These are phyloP conservation scores for Solanum virginianum DNA, from an alignment of 257 asterid species.

Conservation along the genomic window DNA sequence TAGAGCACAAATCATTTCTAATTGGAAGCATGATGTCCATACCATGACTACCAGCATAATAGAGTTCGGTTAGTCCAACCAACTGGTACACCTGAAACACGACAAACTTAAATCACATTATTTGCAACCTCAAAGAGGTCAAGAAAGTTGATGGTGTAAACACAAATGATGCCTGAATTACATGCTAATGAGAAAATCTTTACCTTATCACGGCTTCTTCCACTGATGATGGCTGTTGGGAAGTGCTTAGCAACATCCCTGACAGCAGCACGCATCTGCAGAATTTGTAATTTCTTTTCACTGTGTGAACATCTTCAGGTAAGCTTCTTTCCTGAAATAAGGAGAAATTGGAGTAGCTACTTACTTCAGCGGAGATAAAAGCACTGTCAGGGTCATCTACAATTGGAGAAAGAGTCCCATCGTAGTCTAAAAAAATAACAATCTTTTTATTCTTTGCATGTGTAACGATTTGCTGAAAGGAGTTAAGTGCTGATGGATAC, in stretches of 20 bases:
- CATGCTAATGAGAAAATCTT: background rate
- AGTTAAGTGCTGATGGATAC: background rate
- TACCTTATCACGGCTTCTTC: slow-evolving; percentile 17
- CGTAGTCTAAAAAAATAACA: slow-evolving; percentile 11
- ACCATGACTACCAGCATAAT: slow-evolving; percentile 18
- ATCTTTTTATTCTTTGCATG: slow-evolving; percentile 1
- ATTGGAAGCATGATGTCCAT: slow-evolving; percentile 13
- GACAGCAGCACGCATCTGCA: slow-evolving; percentile 15
- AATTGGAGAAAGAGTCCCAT: slow-evolving; percentile 13
- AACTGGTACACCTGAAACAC: slow-evolving; percentile 11
- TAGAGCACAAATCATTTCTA: background rate
- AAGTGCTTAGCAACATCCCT: slow-evolving; percentile 4
- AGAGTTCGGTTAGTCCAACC: slow-evolving; percentile 11
- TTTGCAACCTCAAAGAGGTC: background rate
- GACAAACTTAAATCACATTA: background rate
- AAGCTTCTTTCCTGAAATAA: background rate
- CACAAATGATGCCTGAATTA: background rate
- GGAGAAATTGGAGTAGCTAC: background rate
- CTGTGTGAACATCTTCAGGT: background rate
- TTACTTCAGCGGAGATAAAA: slow-evolving; percentile 10
- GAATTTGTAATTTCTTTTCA: background rate
- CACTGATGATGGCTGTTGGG: slow-evolving; percentile 15
- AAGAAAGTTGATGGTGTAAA: background rate
- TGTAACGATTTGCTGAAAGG: slow-evolving; percentile 3
- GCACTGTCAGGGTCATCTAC: slow-evolving; percentile 17